A percentile compares a stretch with the other conserved stretches of the same genome.
Conservation (phyloP, 345 rosid species). For the Limnanthes douglasii region DNA sequence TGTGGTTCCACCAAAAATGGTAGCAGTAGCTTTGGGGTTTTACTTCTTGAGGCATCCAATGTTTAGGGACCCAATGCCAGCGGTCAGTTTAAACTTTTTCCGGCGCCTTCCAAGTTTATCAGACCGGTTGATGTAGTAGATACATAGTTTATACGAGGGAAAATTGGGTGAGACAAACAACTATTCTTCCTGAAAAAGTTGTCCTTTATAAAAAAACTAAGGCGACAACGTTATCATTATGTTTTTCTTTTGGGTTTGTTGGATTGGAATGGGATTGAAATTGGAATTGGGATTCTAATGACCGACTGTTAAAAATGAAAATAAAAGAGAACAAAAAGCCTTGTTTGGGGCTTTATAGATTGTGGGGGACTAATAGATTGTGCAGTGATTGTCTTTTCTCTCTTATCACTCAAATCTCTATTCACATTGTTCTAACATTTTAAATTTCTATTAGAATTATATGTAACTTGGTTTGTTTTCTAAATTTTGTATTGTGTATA, state of each 20-base stretch:
- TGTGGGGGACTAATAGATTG: too few species aligned
- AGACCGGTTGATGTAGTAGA: slow-evolving; percentile 56
- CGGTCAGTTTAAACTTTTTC: slow-evolving; percentile 79
- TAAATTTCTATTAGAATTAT: too few species aligned
- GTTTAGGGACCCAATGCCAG: slow-evolving; percentile 92
- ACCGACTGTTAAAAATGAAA: slow-evolving; percentile 4
- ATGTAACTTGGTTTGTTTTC: neutral
- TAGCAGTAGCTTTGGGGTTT: slow-evolving; percentile 92
- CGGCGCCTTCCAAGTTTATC: slow-evolving; percentile 86
- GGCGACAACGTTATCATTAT: slow-evolving; percentile 9
- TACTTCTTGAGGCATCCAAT: slow-evolving; percentile 89
- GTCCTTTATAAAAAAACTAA: too few species aligned
- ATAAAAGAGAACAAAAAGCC: neutral
- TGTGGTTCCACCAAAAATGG: slow-evolving; percentile 86
- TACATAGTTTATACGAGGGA: neutral
- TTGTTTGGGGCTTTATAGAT: too few species aligned
- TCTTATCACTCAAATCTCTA: too few species aligned
- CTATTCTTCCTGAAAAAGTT: too few species aligned
- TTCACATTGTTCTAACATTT: too few species aligned
- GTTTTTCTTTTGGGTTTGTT: neutral
- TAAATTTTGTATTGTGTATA: too few species aligned
- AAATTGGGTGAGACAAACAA: too few species aligned
- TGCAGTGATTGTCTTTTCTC: too few species aligned
- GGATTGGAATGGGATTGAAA: slow-evolving; percentile 1
- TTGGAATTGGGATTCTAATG: too few species aligned